These are phyloP conservation scores for Pleurotus tuber-regium DNA, from an alignment of 768 basidiomycete species.

Conservation along the genomic window DNA sequence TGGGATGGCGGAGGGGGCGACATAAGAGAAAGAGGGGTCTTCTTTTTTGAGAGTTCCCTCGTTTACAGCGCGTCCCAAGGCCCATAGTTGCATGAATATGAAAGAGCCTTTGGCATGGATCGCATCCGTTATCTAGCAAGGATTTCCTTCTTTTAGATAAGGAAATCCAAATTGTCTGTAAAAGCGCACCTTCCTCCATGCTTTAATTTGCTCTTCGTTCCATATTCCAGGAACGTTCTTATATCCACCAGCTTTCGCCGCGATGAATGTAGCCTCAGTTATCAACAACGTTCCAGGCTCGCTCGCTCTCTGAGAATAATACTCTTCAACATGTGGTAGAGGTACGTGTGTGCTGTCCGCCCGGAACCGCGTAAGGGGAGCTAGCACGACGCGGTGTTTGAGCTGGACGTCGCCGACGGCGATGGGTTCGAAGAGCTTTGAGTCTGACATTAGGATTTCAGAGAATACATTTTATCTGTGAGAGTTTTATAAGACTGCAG, in stretches of 20 bases:
- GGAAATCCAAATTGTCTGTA: not conserved
- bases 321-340: constrained; percentile 27
- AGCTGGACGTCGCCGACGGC: constrained; percentile 26
- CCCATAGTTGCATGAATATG: constrained; percentile 51
- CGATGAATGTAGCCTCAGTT: constrained; percentile 43
- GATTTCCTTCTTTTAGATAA: constrained; percentile 13
- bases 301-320: constrained; percentile 35
- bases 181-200: constrained; percentile 47
- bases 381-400: constrained; percentile 33
- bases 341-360: constrained; percentile 25
- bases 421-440: constrained; percentile 29
- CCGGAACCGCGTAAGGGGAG: constrained; percentile 33
- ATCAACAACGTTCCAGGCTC: constrained; percentile 41
- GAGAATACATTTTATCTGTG: too few species aligned
- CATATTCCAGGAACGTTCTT: constrained; percentile 47
- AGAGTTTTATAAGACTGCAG: too few species aligned
- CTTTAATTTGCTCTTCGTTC: constrained; percentile 44
- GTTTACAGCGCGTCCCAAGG: constrained; percentile 36
- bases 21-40: constrained; percentile 21
- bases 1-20: constrained; percentile 25
- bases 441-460: constrained; percentile 9
- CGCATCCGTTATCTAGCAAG: constrained; percentile 12
- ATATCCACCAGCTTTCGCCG: constrained; percentile 26
- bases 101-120: constrained; percentile 23
- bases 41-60: constrained; percentile 20